Evolutionary conservation across 2,329 filamentous ascomycete species (phyloP), one percentile per base, ranked within the genome.

Genomic region (Arthroderma sp.): DNA sequence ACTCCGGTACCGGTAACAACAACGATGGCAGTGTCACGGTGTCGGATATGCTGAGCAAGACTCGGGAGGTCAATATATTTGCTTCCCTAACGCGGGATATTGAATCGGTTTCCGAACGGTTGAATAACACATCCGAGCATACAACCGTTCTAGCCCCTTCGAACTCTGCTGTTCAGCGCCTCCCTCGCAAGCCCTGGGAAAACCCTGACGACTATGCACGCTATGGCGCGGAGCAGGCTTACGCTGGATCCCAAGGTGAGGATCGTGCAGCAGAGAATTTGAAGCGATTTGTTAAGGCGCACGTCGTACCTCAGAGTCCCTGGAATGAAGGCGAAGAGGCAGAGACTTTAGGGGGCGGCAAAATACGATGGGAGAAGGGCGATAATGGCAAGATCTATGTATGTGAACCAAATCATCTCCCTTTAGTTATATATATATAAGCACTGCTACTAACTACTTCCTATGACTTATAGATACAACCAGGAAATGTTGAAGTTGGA

Each of bases 101-200:
- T 55, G 74, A 80, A 39, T 65, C 72, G n/a, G 72, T 88, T 15
- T 74, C 78, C 6, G 65, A 69, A 22, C 82, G 84, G 1, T 75
- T 96, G 9, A 75, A 83, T 53, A 75, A 85, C 58, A 62, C 71
- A 0, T 58, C 67, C 1, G 64, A 73, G 47, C 88, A 89, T 60
- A 84, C 84, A 10, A 95, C 87, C 2, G 79, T 96, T 27, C 77
- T 96, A 2, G 89, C 88, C 4, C 91, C 91, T 0, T 69, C 84
- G 44, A 96, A 98, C 69, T 78, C 75, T 11, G 86, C 81, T 3
- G 78, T 98, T 57, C 82, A 83, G 52, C 68, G 65, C 1, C 69
- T 96, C 27, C 84, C 87, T 1, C 73, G 82, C 43, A 96, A 95
- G 62, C 88, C 88, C 0, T 66, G 64, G 61, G 66, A 80, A 55